A percentile compares a stretch with the other conserved stretches of the same genome.
phyloP scores from a whole-genome alignment of 2,329 filamentous ascomycete species.

The Venturia nashicola region DNA sequence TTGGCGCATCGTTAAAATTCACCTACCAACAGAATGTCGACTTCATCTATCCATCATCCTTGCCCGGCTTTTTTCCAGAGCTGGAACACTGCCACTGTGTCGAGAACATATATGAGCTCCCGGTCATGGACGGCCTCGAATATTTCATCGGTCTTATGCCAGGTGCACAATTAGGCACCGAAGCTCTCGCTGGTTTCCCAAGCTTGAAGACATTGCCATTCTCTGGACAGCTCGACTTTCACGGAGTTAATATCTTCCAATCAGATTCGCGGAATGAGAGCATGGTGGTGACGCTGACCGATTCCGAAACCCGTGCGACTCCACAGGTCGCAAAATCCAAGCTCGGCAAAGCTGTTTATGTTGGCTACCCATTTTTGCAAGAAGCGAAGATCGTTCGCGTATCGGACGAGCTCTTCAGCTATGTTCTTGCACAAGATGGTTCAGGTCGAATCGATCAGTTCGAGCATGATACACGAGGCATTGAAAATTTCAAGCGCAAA shows the following conservation, averaged over 20 bases:
- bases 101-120: constrained; percentile 92
- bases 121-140: constrained; percentile 79
- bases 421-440: constrained; percentile 55
- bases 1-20: constrained; percentile 88
- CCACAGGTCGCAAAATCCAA: constrained; percentile 63
- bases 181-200: constrained; percentile 87
- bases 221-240: constrained; percentile 68
- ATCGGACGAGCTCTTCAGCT: constrained; percentile 88
- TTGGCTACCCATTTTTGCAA: constrained; percentile 90
- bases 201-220: constrained; percentile 78
- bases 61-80: constrained; percentile 83
- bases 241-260: constrained; percentile 90
- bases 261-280: constrained; percentile 94
- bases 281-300: constrained; percentile 76
- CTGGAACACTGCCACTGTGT: constrained; percentile 78
- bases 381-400: constrained; percentile 84
- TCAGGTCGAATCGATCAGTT: constrained; percentile 49
- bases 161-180: constrained; percentile 68
- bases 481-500: constrained; percentile 74
- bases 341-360: constrained; percentile 74
- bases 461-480: constrained; percentile 64
- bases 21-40: constrained; percentile 67
- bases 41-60: constrained; percentile 75
- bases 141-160: constrained; percentile 73
- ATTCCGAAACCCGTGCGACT: constrained; percentile 59